Percentiles rank a stretch among this genome's conserved stretches.
These are phyloP conservation scores for Aspergillus tanneri DNA, from an alignment of 2,329 filamentous ascomycete genomes.

Conservation along the genomic window DNA sequence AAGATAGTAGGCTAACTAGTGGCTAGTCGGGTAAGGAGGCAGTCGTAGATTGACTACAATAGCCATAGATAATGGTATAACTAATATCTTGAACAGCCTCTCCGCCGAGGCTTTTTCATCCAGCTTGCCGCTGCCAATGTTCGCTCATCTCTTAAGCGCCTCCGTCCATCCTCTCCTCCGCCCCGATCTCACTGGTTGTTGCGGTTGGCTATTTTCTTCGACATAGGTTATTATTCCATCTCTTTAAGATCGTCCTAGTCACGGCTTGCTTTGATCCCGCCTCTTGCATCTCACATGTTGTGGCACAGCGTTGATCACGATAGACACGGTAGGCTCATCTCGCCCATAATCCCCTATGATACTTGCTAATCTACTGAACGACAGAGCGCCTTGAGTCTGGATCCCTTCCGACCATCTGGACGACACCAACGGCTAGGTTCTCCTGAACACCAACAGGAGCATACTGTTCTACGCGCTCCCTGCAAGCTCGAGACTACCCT, in stretches of 20 bases:
- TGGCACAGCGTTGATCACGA: too few relatives aligned
- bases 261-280: neutral
- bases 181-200: conserved; percentile 17
- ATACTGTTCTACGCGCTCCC: conserved; percentile 1
- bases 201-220: neutral
- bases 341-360: too few relatives aligned
- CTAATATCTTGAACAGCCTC: neutral
- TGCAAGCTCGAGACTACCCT: conserved; percentile 6
- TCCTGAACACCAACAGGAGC: conserved; percentile 3
- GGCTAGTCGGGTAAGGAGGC: too few relatives aligned
- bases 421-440: conserved; percentile 6
- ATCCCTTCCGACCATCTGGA: conserved; percentile 15
- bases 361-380: conserved; percentile 11
- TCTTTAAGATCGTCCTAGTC: neutral
- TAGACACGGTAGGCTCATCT: too few relatives aligned
- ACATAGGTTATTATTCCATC: neutral
- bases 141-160: conserved; percentile 17
- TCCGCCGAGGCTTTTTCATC: neutral
- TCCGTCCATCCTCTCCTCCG: conserved; percentile 15
- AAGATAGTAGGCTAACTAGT: too few relatives aligned
- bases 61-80: neutral
- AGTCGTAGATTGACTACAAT: neutral
- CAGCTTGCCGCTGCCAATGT: conserved; percentile 1
- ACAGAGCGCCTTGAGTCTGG: conserved; percentile 16
- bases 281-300: conserved; percentile 3